Evolutionary conservation across 164 flowering plant species (phyloP).

Genomic region (Taxillus chinensis): DNA sequence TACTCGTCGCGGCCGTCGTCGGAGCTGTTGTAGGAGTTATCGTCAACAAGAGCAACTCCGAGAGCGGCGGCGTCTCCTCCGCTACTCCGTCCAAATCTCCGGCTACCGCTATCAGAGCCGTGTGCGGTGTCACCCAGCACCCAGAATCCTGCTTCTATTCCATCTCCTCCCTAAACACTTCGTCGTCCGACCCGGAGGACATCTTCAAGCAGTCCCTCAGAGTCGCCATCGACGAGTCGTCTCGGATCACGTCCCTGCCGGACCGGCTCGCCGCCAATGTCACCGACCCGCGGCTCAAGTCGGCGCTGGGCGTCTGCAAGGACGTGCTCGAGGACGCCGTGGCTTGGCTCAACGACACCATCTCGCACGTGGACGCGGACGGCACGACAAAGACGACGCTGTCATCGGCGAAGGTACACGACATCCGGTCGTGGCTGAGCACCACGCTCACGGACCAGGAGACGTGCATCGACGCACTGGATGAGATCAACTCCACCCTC

Average conservation of each 20-base stretch:
- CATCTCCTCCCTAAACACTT: conserved; percentile 14
- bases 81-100: conserved; percentile 7
- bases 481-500: conserved; percentile 22
- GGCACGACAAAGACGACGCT: conserved; percentile 18
- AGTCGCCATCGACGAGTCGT: conserved; percentile 32
- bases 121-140: conserved; percentile 36
- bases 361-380: conserved; percentile 20
- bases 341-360: conserved; percentile 36
- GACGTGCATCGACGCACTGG: conserved; percentile 62
- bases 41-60: conserved; percentile 15
- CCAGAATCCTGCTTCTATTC: conserved; percentile 40
- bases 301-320: conserved; percentile 40
- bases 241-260: conserved; percentile 22
- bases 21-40: conserved; percentile 33
- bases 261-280: conserved; percentile 7
- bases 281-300: conserved; percentile 11
- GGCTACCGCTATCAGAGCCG: conserved; percentile 21
- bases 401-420: conserved; percentile 25
- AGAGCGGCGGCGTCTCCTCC: conserved; percentile 1
- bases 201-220: conserved; percentile 38
- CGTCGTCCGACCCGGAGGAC: conserved; percentile 23
- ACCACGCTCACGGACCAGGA: conserved; percentile 48
- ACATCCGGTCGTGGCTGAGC: conserved; percentile 68
- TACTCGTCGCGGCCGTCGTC: conserved; percentile 32
- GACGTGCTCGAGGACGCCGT: conserved; percentile 38